phyloP scores from a whole-genome alignment of 352 stramenopile species.

The Globisporangium paroecandrum region DNA sequence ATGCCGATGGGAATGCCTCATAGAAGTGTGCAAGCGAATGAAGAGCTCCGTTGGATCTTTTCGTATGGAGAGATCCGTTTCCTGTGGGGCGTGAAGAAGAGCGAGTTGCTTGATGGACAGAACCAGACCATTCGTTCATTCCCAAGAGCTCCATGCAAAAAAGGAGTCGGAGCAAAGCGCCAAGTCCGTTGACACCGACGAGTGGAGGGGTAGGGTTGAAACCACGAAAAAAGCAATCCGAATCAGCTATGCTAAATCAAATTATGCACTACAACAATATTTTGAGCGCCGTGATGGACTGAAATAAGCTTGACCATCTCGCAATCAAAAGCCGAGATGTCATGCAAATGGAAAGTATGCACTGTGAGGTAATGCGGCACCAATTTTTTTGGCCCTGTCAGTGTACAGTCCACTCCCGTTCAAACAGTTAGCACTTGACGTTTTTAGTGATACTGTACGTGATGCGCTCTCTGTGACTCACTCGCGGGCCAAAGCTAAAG shows the following conservation, averaged over 20 bases:
- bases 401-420: neutral
- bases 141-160: neutral
- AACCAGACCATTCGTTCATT: neutral
- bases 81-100: neutral
- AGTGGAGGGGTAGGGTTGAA: neutral
- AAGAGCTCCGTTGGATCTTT: neutral
- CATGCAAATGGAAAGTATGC: neutral
- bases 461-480: slow-evolving; percentile 15
- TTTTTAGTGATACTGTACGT: neutral
- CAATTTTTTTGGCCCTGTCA: neutral
- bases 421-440: neutral
- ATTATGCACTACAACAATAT: neutral
- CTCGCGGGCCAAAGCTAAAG: neutral
- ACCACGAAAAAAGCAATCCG: neutral
- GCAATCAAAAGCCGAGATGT: no score
- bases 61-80: neutral
- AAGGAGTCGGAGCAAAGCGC: neutral
- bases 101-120: neutral
- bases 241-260: neutral
- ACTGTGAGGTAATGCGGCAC: neutral
- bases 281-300: neutral
- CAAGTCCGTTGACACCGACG: neutral
- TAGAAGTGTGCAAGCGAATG: neutral
- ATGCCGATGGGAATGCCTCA: neutral
- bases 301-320: neutral